A percentile compares a stretch with the other conserved stretches of the same genome.
These are phyloP conservation scores for Chytriomyces sp. DNA, from an alignment of 192 early-diverging fungal genomes.

Conservation along the genomic window DNA sequence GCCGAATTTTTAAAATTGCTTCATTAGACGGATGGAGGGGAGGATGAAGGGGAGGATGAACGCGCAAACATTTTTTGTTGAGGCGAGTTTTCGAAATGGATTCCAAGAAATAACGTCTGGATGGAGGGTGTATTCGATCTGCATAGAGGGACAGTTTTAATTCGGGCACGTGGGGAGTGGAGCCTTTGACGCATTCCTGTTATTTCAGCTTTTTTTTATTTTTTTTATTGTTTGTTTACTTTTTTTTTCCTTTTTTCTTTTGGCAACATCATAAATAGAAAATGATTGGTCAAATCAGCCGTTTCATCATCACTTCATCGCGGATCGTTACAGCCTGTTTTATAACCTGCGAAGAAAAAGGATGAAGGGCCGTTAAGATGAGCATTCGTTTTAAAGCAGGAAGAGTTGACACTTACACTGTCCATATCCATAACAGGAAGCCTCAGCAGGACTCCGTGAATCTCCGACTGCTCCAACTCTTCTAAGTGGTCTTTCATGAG, in stretches of 20 bases:
- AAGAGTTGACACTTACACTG: constrained; percentile 11
- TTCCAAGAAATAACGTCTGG: no score
- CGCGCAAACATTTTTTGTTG: no score
- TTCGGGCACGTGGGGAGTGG: background rate
- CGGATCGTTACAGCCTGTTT: constrained; percentile 31
- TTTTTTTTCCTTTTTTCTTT: background rate
- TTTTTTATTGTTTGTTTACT: background rate
- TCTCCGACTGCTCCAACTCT: constrained; percentile 88
- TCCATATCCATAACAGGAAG: constrained; percentile 65
- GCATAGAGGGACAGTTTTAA: background rate
- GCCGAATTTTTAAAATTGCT: constrained; percentile 16
- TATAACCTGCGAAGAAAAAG: constrained; percentile 16
- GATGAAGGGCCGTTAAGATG: background rate
- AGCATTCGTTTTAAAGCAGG: background rate
- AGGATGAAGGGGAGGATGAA: background rate
- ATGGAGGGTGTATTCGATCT: background rate
- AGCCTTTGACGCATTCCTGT: background rate
- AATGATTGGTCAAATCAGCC: constrained; percentile 10
- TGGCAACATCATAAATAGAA: background rate
- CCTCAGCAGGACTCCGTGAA: constrained; percentile 78
- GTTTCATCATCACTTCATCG: constrained; percentile 33
- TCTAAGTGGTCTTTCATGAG: constrained; percentile 80
- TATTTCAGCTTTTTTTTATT: background rate
- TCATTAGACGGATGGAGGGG: background rate
- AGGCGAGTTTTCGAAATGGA: no score